Evolutionary conservation across 768 basidiomycete species (phyloP).

Genomic region (Lactarius hengduanensis): DNA sequence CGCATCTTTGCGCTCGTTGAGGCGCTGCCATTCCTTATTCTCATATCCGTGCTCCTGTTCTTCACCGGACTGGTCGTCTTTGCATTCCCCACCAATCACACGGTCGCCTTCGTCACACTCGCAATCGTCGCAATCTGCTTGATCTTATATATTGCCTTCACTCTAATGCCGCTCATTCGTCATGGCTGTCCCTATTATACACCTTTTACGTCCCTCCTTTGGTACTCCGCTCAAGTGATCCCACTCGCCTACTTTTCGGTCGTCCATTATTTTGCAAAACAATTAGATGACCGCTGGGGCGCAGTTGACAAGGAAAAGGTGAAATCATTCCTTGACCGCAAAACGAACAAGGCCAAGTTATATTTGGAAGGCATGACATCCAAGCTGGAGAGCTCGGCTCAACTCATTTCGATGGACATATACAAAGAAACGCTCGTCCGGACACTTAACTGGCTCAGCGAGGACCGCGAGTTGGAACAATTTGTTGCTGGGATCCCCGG

Average conservation of each 20-base stretch:
- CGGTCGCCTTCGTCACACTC: background rate
- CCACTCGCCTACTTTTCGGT: background rate
- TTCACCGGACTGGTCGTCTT: slow-evolving; percentile 10
- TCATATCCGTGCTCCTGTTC: background rate
- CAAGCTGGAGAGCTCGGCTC: too few relatives aligned
- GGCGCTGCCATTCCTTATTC: slow-evolving; percentile 32
- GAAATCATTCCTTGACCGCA: too few relatives aligned
- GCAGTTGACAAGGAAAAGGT: too few relatives aligned
- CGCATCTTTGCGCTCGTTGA: slow-evolving; percentile 42
- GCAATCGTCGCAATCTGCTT: background rate
- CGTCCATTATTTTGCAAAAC: too few relatives aligned
- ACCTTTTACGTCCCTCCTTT: background rate
- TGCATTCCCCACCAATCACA: background rate
- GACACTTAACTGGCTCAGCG: too few relatives aligned
- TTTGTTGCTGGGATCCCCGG: too few relatives aligned
- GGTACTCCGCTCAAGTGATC: background rate
- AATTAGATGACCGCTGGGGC: too few relatives aligned
- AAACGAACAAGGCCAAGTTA: too few relatives aligned
- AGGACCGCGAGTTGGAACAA: too few relatives aligned
- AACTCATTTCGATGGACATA: too few relatives aligned
- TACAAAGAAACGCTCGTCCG: too few relatives aligned
- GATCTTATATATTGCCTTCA: background rate
- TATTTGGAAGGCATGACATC: too few relatives aligned
- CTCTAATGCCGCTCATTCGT: background rate
- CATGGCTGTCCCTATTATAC: background rate